Percentiles rank a stretch among this genome's conserved stretches.
Conservation (phyloP, 2,329 filamentous ascomycete species). For the Aspergillus ibericus region DNA sequence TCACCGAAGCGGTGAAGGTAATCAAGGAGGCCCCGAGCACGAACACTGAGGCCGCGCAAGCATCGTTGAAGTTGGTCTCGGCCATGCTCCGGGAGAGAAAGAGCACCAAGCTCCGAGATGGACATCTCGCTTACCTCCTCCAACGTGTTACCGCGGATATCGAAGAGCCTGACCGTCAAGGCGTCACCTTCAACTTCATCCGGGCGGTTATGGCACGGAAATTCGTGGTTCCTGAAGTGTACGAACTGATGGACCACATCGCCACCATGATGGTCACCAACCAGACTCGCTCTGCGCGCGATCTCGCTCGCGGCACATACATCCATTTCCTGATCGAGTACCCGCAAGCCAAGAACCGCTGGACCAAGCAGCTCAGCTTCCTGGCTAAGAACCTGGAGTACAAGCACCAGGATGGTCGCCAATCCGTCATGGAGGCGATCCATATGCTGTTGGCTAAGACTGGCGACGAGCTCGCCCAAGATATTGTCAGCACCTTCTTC, state of each 20-base stretch:
- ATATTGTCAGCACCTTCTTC: slow-evolving; percentile 79
- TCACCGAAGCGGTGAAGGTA: slow-evolving; percentile 79
- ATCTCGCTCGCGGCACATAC: slow-evolving; percentile 84
- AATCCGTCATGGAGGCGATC: slow-evolving; percentile 91
- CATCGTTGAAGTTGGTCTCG: slow-evolving; percentile 83
- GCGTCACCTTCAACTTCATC: slow-evolving; percentile 92
- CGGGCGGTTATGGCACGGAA: slow-evolving; percentile 82
- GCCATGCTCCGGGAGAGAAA: slow-evolving; percentile 79
- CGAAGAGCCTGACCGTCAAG: slow-evolving; percentile 87
- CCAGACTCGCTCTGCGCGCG: slow-evolving; percentile 81
- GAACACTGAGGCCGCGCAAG: slow-evolving; percentile 80
- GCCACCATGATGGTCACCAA: slow-evolving; percentile 95
- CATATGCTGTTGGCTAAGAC: slow-evolving; percentile 85
- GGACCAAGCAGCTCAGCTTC: slow-evolving; percentile 86
- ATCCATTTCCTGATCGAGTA: slow-evolving; percentile 94
- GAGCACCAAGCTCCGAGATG: slow-evolving; percentile 74
- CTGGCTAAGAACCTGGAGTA: slow-evolving; percentile 90
- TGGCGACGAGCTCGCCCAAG: slow-evolving; percentile 76
- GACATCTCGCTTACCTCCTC: slow-evolving; percentile 78
- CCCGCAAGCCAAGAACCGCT: slow-evolving; percentile 84
- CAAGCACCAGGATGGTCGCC: slow-evolving; percentile 79
- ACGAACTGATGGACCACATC: slow-evolving; percentile 86
- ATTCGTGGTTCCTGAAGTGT: slow-evolving; percentile 81
- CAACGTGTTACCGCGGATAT: slow-evolving; percentile 82
- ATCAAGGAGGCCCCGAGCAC: slow-evolving; percentile 76